phyloP scores from a whole-genome alignment of 352 stramenopile genomes.

The Phytophthora vignae region DNA sequence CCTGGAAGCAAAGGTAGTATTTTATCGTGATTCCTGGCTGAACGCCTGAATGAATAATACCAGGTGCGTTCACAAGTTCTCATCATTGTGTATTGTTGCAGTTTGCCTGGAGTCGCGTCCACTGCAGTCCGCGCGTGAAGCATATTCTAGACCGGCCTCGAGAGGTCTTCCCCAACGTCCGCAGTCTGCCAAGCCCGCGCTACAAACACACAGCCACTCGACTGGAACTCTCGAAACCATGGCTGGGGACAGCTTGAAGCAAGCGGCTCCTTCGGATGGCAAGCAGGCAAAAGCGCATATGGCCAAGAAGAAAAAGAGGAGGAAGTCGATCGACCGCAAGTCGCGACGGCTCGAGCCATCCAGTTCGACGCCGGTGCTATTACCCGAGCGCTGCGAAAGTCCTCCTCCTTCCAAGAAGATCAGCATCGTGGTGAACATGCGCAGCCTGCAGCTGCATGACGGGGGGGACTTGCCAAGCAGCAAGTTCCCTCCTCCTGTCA shows the following conservation, averaged over 20 bases:
- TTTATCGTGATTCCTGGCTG: neutral
- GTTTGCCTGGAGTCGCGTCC: slow-evolving; percentile 22
- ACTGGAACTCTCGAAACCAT: slow-evolving; percentile 22
- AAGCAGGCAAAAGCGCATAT: slow-evolving; percentile 35
- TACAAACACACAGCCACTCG: slow-evolving; percentile 29
- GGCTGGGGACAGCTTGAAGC: neutral
- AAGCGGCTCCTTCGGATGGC: neutral
- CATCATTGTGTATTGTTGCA: neutral
- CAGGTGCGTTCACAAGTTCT: neutral
- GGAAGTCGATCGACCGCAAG: slow-evolving; percentile 9
- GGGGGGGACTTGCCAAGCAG: neutral
- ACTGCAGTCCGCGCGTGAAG: slow-evolving; percentile 36
- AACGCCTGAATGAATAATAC: neutral
- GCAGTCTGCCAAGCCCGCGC: slow-evolving; percentile 58
- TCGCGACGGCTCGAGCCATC: slow-evolving; percentile 16
- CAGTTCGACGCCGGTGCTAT: slow-evolving; percentile 22
- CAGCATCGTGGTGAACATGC: slow-evolving; percentile 60
- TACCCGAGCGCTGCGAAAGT: slow-evolving; percentile 10
- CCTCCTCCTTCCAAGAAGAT: slow-evolving; percentile 32
- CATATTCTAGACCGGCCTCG: neutral
- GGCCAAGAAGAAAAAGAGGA: slow-evolving; percentile 25
- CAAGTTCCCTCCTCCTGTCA: neutral
- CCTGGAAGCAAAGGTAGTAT: slow-evolving; percentile 12
- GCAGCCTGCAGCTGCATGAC: slow-evolving; percentile 34
- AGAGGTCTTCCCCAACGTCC: slow-evolving; percentile 37